phyloP scores from a whole-genome alignment of 345 rosid species.

The Arabidopsis suecica region DNA sequence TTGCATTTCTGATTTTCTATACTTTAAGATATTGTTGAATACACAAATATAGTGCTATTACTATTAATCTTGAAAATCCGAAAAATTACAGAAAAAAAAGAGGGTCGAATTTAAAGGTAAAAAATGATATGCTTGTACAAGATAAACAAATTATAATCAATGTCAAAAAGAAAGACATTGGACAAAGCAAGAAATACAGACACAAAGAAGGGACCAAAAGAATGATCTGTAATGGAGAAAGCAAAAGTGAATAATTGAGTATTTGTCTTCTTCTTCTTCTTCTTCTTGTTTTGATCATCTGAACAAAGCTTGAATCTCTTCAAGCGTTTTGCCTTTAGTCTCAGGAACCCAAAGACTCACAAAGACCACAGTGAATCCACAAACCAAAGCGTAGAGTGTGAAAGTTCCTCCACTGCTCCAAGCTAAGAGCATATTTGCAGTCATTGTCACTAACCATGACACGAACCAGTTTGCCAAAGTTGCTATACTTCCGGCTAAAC shows the following conservation, averaged over 20 bases:
- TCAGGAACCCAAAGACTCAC: constrained; percentile 81
- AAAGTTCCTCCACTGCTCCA: constrained; percentile 95
- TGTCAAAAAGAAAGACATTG: constrained; percentile 15
- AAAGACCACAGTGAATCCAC: constrained; percentile 71
- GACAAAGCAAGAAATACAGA: constrained; percentile 29
- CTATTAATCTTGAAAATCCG: constrained; percentile 8
- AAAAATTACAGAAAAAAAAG: background rate
- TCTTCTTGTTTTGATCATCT: constrained; percentile 56
- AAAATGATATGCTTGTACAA: constrained; percentile 38
- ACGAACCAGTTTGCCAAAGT: constrained; percentile 82
- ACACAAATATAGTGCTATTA: constrained; percentile 10
- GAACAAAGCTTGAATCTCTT: constrained; percentile 92
- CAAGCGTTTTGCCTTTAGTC: constrained; percentile 87
- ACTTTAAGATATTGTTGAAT: background rate
- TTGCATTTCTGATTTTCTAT: background rate
- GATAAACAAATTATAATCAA: constrained; percentile 29
- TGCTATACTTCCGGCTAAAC: constrained; percentile 93
- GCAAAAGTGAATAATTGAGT: constrained; percentile 8
- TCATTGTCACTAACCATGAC: constrained; percentile 76
- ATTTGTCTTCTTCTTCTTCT: constrained; percentile 3
- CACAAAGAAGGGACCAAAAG: constrained; percentile 33
- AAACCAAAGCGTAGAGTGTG: constrained; percentile 65
- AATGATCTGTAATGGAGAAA: constrained; percentile 32
- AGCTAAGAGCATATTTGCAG: constrained; percentile 80
- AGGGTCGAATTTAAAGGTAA: background rate